Evolutionary conservation across 768 basidiomycete species (phyloP).

Genomic region (Scleroderma bovista): DNA sequence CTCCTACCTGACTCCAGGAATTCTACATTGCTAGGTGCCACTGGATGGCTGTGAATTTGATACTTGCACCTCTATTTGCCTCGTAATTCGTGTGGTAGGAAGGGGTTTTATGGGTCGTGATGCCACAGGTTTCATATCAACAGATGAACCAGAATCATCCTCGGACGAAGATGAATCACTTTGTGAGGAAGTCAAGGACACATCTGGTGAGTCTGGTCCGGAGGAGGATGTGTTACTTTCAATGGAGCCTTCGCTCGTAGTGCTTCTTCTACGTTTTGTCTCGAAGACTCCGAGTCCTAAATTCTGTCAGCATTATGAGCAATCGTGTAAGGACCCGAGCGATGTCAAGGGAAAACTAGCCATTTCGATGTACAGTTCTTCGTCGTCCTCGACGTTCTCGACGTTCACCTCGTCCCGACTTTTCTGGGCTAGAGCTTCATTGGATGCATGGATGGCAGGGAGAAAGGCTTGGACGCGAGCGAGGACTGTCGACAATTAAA

Average conservation of each 20-base stretch:
- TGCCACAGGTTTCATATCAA: slow-evolving; percentile 36
- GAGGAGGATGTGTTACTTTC: slow-evolving; percentile 1
- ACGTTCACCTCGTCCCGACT: slow-evolving; percentile 64
- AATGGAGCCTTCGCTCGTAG: slow-evolving; percentile 5
- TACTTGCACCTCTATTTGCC: slow-evolving; percentile 28
- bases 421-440: slow-evolving; percentile 42
- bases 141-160: slow-evolving; percentile 9
- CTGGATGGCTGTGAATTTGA: slow-evolving; percentile 8
- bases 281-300: slow-evolving; percentile 63
- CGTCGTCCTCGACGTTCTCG: slow-evolving; percentile 50
- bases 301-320: slow-evolving; percentile 35
- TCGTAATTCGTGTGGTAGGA: slow-evolving; percentile 32
- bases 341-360: slow-evolving; percentile 27
- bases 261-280: slow-evolving; percentile 20
- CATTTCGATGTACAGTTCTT: slow-evolving; percentile 61
- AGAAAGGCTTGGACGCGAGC: slow-evolving; percentile 63
- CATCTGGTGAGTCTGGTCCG: slow-evolving; percentile 10
- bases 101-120: slow-evolving; percentile 45
- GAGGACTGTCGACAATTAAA: slow-evolving; percentile 42
- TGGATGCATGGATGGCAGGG: slow-evolving; percentile 61
- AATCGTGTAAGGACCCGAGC: not conserved
- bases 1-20: not conserved
- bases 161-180: slow-evolving; percentile 6
- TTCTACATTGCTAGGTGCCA: not conserved
- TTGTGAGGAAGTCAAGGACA: slow-evolving; percentile 4